Evolutionary conservation across 345 rosid species (phyloP).

Genomic region (Psidium guajava): DNA sequence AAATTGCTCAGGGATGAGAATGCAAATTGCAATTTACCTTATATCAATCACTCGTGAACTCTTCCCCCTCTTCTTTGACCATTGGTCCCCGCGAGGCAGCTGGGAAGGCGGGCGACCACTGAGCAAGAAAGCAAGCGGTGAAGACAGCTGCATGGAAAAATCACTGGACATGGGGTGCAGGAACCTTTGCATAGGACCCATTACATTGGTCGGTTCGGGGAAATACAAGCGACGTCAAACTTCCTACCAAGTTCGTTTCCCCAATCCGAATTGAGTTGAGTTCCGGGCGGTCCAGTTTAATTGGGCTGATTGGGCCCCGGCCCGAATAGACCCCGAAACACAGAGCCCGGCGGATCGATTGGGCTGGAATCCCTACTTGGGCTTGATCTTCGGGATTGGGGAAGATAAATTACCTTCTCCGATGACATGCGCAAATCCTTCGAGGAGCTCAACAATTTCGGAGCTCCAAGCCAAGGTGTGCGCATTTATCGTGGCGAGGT

Average conservation of each 20-base stretch:
- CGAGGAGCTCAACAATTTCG: no score
- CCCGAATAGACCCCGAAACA: background rate
- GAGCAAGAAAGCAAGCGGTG: background rate
- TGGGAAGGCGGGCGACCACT: background rate
- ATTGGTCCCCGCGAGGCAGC: background rate
- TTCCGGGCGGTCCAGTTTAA: background rate
- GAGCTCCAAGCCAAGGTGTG: no score
- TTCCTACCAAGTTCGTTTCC: background rate
- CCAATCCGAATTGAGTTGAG: background rate
- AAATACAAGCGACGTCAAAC: background rate
- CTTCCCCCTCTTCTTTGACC: background rate
- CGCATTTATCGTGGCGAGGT: no score
- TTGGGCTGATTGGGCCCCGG: background rate
- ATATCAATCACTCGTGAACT: background rate
- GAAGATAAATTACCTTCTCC: no score
- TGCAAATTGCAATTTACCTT: background rate
- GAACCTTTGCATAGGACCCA: background rate
- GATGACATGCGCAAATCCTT: no score
- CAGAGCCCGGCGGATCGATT: background rate
- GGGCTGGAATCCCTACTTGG: no score
- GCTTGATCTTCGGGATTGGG: no score
- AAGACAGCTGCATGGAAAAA: background rate
- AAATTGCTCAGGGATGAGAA: background rate
- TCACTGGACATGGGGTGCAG: background rate
- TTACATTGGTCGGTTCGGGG: background rate